Percentiles rank a stretch among this genome's conserved stretches.
Conservation (phyloP, 768 basidiomycete genomes). For the Pulveroboletus frians region DNA sequence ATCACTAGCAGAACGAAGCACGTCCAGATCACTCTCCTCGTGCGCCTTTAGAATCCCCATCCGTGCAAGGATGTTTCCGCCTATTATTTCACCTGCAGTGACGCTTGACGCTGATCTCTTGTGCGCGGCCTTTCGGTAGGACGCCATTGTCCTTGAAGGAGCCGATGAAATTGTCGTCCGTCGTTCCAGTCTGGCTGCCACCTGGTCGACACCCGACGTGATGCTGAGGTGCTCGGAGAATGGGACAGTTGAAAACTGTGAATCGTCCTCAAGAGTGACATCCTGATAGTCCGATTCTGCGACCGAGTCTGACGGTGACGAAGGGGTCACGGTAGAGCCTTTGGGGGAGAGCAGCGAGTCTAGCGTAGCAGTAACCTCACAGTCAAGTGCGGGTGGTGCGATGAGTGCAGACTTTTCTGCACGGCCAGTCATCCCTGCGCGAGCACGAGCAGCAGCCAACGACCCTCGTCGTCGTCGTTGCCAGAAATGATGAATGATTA, state of each 20-base stretch:
- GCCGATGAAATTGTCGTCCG: slow-evolving; percentile 29
- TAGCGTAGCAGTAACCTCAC: slow-evolving; percentile 24
- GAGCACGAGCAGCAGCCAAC: background rate
- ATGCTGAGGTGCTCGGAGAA: slow-evolving; percentile 36
- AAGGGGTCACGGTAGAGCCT: slow-evolving; percentile 25
- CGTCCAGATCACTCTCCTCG: slow-evolving; percentile 36
- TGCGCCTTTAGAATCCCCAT: slow-evolving; percentile 43
- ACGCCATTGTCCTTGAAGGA: slow-evolving; percentile 15
- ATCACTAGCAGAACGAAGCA: slow-evolving; percentile 48
- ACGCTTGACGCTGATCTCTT: slow-evolving; percentile 60
- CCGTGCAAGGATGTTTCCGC: slow-evolving; percentile 45
- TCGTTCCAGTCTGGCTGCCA: slow-evolving; percentile 20
- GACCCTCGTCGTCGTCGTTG: background rate
- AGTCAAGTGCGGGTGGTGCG: slow-evolving; percentile 8
- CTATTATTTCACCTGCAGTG: slow-evolving; percentile 43
- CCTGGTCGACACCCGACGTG: slow-evolving; percentile 24
- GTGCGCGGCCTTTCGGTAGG: slow-evolving; percentile 37
- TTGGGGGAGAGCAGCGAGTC: slow-evolving; percentile 52
- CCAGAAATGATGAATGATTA: background rate
- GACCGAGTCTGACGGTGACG: slow-evolving; percentile 38
- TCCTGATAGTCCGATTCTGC: slow-evolving; percentile 65
- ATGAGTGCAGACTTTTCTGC: slow-evolving; percentile 10
- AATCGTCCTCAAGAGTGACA: slow-evolving; percentile 41
- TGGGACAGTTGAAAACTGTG: slow-evolving; percentile 49
- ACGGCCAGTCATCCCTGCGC: slow-evolving; percentile 17